Percentiles rank a stretch among this genome's conserved stretches.
Evolutionary conservation across 2,329 filamentous ascomycete species (phyloP).

Genomic region (Pestalotiopsis fici): DNA sequence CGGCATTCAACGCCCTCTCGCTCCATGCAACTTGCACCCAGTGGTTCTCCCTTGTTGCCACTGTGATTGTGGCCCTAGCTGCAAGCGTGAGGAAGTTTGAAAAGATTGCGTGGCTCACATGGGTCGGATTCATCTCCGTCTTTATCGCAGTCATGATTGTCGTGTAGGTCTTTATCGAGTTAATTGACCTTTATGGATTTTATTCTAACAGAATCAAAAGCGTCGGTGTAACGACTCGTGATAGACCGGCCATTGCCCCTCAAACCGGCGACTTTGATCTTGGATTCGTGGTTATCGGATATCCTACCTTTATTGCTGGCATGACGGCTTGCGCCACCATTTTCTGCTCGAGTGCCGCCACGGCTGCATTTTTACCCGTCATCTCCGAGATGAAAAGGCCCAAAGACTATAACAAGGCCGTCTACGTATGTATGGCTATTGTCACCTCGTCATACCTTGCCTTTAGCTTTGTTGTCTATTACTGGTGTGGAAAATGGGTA

Average conservation of each 20-base stretch:
- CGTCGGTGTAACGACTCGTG: conserved; percentile 56
- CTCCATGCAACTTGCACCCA: conserved; percentile 59
- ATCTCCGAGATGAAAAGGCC: conserved; percentile 66
- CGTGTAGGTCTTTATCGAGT: conserved; percentile 37
- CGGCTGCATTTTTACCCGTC: conserved; percentile 62
- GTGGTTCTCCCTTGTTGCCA: conserved; percentile 56
- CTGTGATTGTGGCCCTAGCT: conserved; percentile 45
- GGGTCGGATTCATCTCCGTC: conserved; percentile 59
- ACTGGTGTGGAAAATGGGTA: conserved; percentile 63
- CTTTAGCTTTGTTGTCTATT: conserved; percentile 62
- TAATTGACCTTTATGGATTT: too few relatives aligned
- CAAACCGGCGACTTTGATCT: conserved; percentile 60
- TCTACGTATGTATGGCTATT: conserved; percentile 59
- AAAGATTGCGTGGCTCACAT: conserved; percentile 63
- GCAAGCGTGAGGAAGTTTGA: conserved; percentile 59
- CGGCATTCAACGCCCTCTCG: conserved; percentile 60
- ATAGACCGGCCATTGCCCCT: conserved; percentile 62
- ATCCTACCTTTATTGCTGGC: conserved; percentile 58
- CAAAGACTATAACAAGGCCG: conserved; percentile 59
- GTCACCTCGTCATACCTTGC: conserved; percentile 58
- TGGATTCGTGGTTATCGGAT: conserved; percentile 56
- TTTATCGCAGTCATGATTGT: conserved; percentile 60
- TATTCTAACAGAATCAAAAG: conserved; percentile 17
- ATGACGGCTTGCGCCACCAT: conserved; percentile 61
- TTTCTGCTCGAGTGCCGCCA: conserved; percentile 60